Evolutionary conservation across 2,329 filamentous ascomycete genomes (phyloP).

Genomic region (Pyrenophora teres): DNA sequence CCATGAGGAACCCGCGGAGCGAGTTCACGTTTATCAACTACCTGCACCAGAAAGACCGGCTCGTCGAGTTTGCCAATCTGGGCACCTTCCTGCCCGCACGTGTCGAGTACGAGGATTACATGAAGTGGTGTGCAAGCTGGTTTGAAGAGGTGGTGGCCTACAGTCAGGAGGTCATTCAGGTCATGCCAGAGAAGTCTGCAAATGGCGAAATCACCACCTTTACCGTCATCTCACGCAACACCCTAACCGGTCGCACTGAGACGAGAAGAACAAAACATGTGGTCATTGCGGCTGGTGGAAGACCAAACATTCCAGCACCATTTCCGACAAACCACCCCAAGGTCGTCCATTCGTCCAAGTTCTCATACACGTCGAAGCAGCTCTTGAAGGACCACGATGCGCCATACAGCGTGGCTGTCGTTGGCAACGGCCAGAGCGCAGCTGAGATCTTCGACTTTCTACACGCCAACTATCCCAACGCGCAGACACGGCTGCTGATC

Average conservation of each 20-base stretch:
- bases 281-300: slow-evolving; percentile 70
- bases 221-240: slow-evolving; percentile 67
- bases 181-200: slow-evolving; percentile 63
- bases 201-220: slow-evolving; percentile 66
- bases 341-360: slow-evolving; percentile 88
- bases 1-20: slow-evolving; percentile 82
- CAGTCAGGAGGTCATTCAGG: slow-evolving; percentile 73
- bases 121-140: slow-evolving; percentile 84
- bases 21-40: slow-evolving; percentile 97
- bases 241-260: slow-evolving; percentile 59
- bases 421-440: slow-evolving; percentile 89
- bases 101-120: slow-evolving; percentile 92
- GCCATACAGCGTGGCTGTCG: slow-evolving; percentile 76
- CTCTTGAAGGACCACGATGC: slow-evolving; percentile 62
- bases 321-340: slow-evolving; percentile 72
- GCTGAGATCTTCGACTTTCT: slow-evolving; percentile 95
- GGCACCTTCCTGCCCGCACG: slow-evolving; percentile 85
- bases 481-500: slow-evolving; percentile 77
- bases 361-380: slow-evolving; percentile 66
- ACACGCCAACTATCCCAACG: slow-evolving; percentile 79
- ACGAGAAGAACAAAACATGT: slow-evolving; percentile 67
- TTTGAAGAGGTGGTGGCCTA: slow-evolving; percentile 78
- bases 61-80: slow-evolving; percentile 90
- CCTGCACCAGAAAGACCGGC: slow-evolving; percentile 76
- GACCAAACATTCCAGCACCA: slow-evolving; percentile 70